Evolutionary conservation across 768 basidiomycete genomes (phyloP).

Genomic region (Amanita fuliginea): DNA sequence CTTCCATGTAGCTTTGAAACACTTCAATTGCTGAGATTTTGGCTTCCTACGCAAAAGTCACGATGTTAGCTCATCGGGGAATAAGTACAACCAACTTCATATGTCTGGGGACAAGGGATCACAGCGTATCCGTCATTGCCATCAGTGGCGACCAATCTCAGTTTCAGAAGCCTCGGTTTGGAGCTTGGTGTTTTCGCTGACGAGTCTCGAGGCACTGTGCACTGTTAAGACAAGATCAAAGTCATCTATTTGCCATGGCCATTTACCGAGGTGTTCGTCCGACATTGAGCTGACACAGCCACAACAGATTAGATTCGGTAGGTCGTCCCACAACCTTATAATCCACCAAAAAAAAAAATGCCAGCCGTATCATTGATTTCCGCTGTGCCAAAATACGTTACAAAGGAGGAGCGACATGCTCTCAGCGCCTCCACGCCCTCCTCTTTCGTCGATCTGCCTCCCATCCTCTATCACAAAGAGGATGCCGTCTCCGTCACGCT

Average conservation of each 20-base stretch:
- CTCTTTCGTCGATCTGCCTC: slow-evolving; percentile 79
- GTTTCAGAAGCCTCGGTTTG: background rate
- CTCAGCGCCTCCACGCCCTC: slow-evolving; percentile 72
- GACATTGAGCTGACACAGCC: background rate
- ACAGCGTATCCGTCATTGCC: background rate
- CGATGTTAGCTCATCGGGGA: background rate
- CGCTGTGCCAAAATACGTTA: slow-evolving; percentile 25
- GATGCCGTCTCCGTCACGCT: slow-evolving; percentile 58
- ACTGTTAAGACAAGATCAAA: too few relatives aligned
- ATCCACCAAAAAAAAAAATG: slow-evolving; percentile 18
- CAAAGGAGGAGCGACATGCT: slow-evolving; percentile 53
- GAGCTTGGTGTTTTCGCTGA: background rate
- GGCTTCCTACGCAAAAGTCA: background rate
- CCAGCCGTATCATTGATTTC: slow-evolving; percentile 26
- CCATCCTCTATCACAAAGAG: slow-evolving; percentile 67
- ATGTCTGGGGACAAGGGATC: background rate
- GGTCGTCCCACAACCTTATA: slow-evolving; percentile 16
- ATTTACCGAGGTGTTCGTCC: too few relatives aligned
- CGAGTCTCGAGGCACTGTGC: too few relatives aligned
- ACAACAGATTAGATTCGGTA: slow-evolving; percentile 12
- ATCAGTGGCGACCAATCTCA: background rate
- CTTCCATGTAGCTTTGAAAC: background rate
- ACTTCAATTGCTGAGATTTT: background rate
- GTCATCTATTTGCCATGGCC: too few relatives aligned
- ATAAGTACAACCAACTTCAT: background rate